These are phyloP conservation scores for Solanum peruvianum DNA, from an alignment of 257 asterid species.

Conservation along the genomic window DNA sequence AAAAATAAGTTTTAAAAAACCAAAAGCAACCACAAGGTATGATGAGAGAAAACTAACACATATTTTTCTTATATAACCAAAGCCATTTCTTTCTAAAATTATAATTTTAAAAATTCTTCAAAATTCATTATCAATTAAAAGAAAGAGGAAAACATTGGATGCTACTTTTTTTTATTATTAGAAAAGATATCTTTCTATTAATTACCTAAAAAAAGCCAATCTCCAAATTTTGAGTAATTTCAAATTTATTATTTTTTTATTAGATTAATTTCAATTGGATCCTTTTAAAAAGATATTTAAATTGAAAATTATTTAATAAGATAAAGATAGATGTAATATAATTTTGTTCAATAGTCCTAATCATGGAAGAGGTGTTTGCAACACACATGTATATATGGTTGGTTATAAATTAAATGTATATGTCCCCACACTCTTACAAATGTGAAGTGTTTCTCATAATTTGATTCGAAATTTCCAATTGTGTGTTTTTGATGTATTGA, in stretches of 20 bases:
- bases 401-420: not conserved
- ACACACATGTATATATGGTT: not conserved
- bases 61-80: too few relatives aligned
- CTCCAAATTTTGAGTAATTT: not conserved
- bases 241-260: not conserved
- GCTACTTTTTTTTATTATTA: not conserved
- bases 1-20: too few relatives aligned
- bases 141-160: too few relatives aligned
- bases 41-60: too few relatives aligned
- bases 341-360: not conserved
- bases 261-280: not conserved
- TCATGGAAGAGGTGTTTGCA: not conserved
- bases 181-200: not conserved
- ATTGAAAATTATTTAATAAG: not conserved
- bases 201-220: not conserved
- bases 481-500: not conserved
- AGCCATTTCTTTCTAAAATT: too few relatives aligned
- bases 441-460: not conserved
- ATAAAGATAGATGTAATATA: not conserved
- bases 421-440: not conserved
- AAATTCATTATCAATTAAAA: too few relatives aligned
- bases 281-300: not conserved
- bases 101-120: too few relatives aligned
- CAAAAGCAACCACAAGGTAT: too few relatives aligned
- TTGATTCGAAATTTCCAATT: not conserved